A percentile compares a stretch with the other conserved stretches of the same genome.
These are phyloP conservation scores for Aspergillus pseudoviridinutans DNA, from an alignment of 2,329 filamentous ascomycete genomes.

Conservation along the genomic window DNA sequence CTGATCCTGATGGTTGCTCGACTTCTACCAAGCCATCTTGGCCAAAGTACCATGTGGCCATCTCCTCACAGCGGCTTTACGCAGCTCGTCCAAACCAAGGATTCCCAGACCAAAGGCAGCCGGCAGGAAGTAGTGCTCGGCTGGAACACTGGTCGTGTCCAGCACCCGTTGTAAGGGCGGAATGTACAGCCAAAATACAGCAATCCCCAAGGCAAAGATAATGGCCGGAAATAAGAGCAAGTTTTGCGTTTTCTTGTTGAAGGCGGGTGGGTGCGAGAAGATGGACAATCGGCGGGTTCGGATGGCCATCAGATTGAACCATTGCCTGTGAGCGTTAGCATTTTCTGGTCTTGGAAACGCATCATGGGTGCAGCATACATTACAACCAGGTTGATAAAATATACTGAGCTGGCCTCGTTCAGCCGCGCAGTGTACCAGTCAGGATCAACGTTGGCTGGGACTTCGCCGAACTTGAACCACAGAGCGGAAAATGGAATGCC, in stretches of 20 bases:
- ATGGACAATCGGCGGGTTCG: conserved; percentile 63
- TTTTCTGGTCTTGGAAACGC: conserved; percentile 5
- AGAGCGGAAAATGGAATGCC: conserved; percentile 62
- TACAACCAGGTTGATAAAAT: conserved; percentile 75
- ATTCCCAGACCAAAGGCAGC: conserved; percentile 66
- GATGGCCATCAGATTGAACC: conserved; percentile 69
- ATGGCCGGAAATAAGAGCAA: conserved; percentile 67
- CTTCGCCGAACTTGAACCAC: conserved; percentile 64
- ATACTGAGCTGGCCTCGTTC: conserved; percentile 67
- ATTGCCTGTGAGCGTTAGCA: conserved; percentile 47
- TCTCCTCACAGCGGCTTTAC: conserved; percentile 60
- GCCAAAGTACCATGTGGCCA: conserved; percentile 57
- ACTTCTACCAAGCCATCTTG: conserved; percentile 58
- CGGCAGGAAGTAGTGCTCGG: conserved; percentile 73
- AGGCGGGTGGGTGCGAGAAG: conserved; percentile 67
- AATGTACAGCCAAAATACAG: conserved; percentile 67
- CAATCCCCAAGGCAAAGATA: conserved; percentile 63
- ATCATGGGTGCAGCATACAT: conserved; percentile 51
- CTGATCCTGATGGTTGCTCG: not conserved
- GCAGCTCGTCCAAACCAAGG: conserved; percentile 61
- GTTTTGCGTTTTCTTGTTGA: conserved; percentile 64
- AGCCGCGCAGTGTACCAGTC: conserved; percentile 54
- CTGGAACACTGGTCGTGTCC: conserved; percentile 60
- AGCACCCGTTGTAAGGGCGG: conserved; percentile 60
- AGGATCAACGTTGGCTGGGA: conserved; percentile 49